Evolutionary conservation across 257 asterid species (phyloP).

Genomic region (Nicotiana noctiflora): DNA sequence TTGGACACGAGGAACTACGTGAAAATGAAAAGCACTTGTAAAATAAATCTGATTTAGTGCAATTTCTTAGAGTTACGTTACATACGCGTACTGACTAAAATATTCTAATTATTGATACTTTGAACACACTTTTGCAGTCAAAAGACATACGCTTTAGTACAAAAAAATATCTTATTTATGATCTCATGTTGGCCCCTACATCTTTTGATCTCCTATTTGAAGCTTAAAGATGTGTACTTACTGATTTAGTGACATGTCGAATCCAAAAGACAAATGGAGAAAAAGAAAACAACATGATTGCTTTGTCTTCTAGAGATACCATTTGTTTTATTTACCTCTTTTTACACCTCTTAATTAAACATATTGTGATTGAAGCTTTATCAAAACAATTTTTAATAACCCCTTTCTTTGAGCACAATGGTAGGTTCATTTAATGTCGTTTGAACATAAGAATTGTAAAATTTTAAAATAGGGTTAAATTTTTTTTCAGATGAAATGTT

Average conservation of each 20-base stretch:
- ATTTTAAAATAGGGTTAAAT: no score
- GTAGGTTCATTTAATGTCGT: no score
- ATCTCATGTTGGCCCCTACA: slow-evolving; percentile 9
- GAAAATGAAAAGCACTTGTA: no score
- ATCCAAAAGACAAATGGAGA: background rate
- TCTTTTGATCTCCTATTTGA: slow-evolving; percentile 2
- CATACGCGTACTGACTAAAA: background rate
- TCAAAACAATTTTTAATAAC: background rate
- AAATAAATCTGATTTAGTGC: background rate
- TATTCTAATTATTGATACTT: background rate
- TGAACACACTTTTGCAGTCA: background rate
- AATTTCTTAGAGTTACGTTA: background rate
- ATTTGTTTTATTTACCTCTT: background rate
- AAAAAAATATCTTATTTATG: background rate
- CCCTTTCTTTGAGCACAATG: no score
- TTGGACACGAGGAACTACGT: no score
- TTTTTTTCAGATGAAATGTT: no score
- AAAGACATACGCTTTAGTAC: background rate
- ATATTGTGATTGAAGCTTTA: background rate
- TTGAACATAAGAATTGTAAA: no score
- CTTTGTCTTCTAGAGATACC: background rate
- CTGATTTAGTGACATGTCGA: background rate
- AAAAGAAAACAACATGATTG: background rate
- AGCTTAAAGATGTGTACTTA: slow-evolving; percentile 8
- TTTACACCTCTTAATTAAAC: background rate